phyloP scores from a whole-genome alignment of 495 filamentous ascomycete species.

The Aspergillus affinis region DNA sequence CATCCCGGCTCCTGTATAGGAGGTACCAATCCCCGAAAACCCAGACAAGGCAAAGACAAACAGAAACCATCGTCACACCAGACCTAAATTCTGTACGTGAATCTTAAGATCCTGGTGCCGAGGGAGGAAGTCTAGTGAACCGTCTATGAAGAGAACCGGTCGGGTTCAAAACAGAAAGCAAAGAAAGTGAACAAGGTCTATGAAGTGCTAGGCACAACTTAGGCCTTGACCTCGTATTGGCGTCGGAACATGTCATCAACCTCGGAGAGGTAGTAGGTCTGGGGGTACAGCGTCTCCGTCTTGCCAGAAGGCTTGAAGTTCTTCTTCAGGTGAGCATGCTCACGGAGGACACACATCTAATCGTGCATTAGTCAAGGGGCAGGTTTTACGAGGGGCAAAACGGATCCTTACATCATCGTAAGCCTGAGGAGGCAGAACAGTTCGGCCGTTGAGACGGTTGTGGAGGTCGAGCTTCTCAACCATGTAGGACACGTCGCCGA shows the following conservation, averaged over 20 bases:
- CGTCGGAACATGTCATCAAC: conserved; percentile 96
- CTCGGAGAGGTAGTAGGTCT: conserved; percentile 85
- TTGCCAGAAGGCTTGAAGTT: conserved; percentile 77
- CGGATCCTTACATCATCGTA: conserved; percentile 74
- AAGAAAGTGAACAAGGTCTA: conserved; percentile 14
- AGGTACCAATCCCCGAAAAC: conserved; percentile 4
- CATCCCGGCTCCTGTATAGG: conserved; percentile 7
- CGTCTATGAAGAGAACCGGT: conserved; percentile 37
- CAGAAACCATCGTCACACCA: conserved; percentile 20
- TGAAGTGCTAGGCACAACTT: conserved; percentile 31
- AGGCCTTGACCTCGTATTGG: conserved; percentile 84
- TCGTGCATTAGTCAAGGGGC: conserved; percentile 11
- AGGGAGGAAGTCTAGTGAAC: conserved; percentile 44
- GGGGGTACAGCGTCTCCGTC: conserved; percentile 69
- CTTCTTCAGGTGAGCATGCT: conserved; percentile 94
- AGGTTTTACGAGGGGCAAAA: neutral
- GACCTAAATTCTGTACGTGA: conserved; percentile 31
- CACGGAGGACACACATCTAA: conserved; percentile 89
- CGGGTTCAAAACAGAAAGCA: conserved; percentile 30
- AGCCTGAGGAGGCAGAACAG: conserved; percentile 72
- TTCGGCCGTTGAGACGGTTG: conserved; percentile 68
- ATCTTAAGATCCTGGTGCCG: conserved; percentile 29
- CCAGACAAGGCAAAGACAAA: conserved; percentile 9
- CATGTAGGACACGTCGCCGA: conserved; percentile 73
- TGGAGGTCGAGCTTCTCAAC: conserved; percentile 78